phyloP scores from a whole-genome alignment of 2,329 filamentous ascomycete species.

The Scleromitrula shiraiana region DNA sequence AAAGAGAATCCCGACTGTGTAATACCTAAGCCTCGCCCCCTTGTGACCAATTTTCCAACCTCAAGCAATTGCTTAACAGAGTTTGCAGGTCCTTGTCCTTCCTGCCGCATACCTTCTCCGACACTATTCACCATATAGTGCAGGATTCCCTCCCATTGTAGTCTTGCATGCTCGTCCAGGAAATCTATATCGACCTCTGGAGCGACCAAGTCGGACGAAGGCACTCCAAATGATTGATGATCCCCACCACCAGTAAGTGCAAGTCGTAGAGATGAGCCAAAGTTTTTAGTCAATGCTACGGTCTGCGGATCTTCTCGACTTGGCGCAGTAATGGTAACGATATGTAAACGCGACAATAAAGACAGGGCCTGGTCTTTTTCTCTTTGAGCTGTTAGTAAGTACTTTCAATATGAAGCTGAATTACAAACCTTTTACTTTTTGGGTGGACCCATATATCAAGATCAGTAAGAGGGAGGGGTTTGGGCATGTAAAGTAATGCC shows the following conservation, averaged over 20 bases:
- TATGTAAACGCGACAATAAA: conserved; percentile 78
- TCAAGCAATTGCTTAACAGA: conserved; percentile 80
- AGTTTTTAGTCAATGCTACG: conserved; percentile 72
- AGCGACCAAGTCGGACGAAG: conserved; percentile 57
- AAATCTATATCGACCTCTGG: conserved; percentile 59
- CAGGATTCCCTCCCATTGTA: conserved; percentile 91
- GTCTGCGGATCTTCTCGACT: conserved; percentile 58
- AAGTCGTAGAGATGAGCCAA: conserved; percentile 73
- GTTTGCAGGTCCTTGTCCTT: conserved; percentile 52
- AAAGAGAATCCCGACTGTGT: conserved; percentile 94
- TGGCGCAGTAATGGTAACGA: conserved; percentile 59
- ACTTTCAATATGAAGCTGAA: neutral
- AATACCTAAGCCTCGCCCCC: conserved; percentile 56
- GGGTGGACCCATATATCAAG: conserved; percentile 82
- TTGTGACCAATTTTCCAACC: conserved; percentile 71
- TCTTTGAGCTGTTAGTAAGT: conserved; percentile 34
- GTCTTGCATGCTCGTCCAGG: conserved; percentile 77
- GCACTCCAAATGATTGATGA: conserved; percentile 85
- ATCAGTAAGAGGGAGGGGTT: conserved; percentile 68
- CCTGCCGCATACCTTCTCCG: conserved; percentile 41
- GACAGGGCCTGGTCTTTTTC: conserved; percentile 79
- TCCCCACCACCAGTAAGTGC: conserved; percentile 81
- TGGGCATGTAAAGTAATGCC: conserved; percentile 84
- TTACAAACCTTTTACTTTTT: conserved; percentile 44
- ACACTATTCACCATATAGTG: conserved; percentile 88